phyloP scores from a whole-genome alignment of 2,329 filamentous ascomycete species.

The Plectosphaerella plurivora region DNA sequence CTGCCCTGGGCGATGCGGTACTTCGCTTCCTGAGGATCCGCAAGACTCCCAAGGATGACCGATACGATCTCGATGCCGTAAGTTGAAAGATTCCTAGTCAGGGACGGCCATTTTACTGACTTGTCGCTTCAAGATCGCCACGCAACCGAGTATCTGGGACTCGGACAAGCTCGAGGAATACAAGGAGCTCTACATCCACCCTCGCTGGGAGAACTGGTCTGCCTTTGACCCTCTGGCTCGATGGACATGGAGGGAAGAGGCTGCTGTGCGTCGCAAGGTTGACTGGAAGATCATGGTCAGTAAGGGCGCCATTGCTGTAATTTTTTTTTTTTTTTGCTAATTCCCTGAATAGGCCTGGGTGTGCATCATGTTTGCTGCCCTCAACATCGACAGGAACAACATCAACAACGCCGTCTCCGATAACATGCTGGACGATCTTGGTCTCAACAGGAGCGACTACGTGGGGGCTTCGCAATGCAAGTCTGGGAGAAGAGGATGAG shows the following conservation, averaged over 20 bases:
- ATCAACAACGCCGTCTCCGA: conserved; percentile 42
- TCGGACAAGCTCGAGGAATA: conserved; percentile 28
- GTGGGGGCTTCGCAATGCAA: no score
- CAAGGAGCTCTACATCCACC: conserved; percentile 27
- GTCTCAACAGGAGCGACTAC: conserved; percentile 25
- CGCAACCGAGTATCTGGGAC: conserved; percentile 31
- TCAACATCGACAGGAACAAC: conserved; percentile 46
- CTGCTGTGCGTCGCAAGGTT: conserved; percentile 29
- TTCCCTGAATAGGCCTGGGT: conserved; percentile 31
- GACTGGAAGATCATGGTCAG: conserved; percentile 39
- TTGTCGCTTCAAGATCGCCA: conserved; percentile 19
- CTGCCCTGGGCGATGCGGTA: conserved; percentile 23
- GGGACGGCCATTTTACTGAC: conserved; percentile 8
- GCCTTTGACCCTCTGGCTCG: conserved; percentile 6
- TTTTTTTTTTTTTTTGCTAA: no score
- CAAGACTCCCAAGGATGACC: conserved; percentile 19
- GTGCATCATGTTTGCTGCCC: conserved; percentile 49
- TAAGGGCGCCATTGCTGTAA: conserved; percentile 4
- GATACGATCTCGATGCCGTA: conserved; percentile 23
- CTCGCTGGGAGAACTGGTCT: conserved; percentile 29
- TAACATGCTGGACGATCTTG: conserved; percentile 38
- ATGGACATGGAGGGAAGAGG: conserved; percentile 5
- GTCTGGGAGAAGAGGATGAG: no score
- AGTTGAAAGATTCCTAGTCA: not conserved
- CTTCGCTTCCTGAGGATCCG: conserved; percentile 26